Percentiles rank a stretch among this genome's conserved stretches.
Evolutionary conservation across 106 monocot genomes (phyloP).

Genomic region (Acanthochlamys bracteata): DNA sequence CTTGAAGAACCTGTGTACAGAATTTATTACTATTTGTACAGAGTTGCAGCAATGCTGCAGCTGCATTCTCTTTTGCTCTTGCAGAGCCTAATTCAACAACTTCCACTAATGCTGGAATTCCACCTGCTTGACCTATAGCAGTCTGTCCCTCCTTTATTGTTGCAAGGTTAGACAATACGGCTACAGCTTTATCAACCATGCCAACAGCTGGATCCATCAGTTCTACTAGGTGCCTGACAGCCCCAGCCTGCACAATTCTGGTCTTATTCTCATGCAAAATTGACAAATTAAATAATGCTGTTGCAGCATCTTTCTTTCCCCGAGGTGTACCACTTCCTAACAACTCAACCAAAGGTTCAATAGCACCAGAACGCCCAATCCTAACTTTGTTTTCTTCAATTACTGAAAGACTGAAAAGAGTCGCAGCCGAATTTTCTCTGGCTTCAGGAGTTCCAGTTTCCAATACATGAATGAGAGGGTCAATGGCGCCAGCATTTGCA

Average conservation of each 20-base stretch:
- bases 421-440: slow-evolving; percentile 89
- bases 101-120: slow-evolving; percentile 81
- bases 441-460: slow-evolving; percentile 82
- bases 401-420: slow-evolving; percentile 83
- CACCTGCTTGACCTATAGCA: slow-evolving; percentile 69
- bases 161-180: slow-evolving; percentile 81
- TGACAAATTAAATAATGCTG: slow-evolving; percentile 91
- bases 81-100: slow-evolving; percentile 94
- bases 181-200: slow-evolving; percentile 97
- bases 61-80: slow-evolving; percentile 90
- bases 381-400: slow-evolving; percentile 81
- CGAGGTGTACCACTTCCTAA: slow-evolving; percentile 72
- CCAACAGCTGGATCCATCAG: slow-evolving; percentile 96
- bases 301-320: slow-evolving; percentile 94
- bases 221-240: slow-evolving; percentile 76
- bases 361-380: slow-evolving; percentile 86
- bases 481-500: slow-evolving; percentile 71
- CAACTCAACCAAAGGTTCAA: slow-evolving; percentile 66
- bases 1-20: slow-evolving; percentile 72
- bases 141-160: slow-evolving; percentile 71
- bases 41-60: slow-evolving; percentile 86
- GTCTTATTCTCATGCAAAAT: slow-evolving; percentile 88
- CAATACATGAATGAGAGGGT: slow-evolving; percentile 83
- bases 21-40: slow-evolving; percentile 85
- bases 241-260: slow-evolving; percentile 87